Evolutionary conservation across 2,329 filamentous ascomycete genomes (phyloP), one percentile per base, ranked within the genome.

Genomic region (Dactylonectria macrodidyma): DNA sequence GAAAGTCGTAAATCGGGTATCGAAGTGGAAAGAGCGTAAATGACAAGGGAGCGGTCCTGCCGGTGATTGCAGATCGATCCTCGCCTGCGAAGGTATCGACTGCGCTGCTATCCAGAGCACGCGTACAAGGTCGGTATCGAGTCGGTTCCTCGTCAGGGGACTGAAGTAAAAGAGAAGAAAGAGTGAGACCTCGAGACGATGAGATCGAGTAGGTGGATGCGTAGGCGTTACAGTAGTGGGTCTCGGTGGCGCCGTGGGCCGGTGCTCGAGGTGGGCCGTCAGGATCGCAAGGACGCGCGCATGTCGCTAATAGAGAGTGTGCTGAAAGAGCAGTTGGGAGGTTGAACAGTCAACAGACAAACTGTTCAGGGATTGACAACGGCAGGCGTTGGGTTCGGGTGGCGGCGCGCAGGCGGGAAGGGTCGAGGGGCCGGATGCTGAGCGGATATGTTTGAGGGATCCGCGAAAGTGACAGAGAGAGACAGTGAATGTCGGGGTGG

Each of bases 21-120:
- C 63, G 61, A 47, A 62, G 33, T 38, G 22, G 16, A 71, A 70
- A 65, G 55, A 55, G 36, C 33, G 65, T 41, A 47, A 55, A 54
- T 36, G 50, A 58, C 57, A 60, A 44, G 59, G 64, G 71, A 62
- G 71, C 80, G 81, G 82, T 71, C 81, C 82, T 69, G 83, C 82
- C 82, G 82, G 79, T 68, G 77, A 54, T 78, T 81, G 82, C 82
- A 79, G 72, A 80, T 85, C 81, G 83, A 81, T 80, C 79, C 80
- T 85, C 84, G 83, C 85, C 85, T 75, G 85, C 84, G 84, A 86
- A 84, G 81, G 59, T 75, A 75, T 80, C 82, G 83, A 84, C 81
- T 78, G 77, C 80, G 81, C 63, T 68, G 71, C 68, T 75, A 68
- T 68, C 65, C 70, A 70, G 70, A 71, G 66, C 67, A 73, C 57